Conservation (phyloP, 176 grass and related monocot genomes). For the Oryza australiensis region DNA sequence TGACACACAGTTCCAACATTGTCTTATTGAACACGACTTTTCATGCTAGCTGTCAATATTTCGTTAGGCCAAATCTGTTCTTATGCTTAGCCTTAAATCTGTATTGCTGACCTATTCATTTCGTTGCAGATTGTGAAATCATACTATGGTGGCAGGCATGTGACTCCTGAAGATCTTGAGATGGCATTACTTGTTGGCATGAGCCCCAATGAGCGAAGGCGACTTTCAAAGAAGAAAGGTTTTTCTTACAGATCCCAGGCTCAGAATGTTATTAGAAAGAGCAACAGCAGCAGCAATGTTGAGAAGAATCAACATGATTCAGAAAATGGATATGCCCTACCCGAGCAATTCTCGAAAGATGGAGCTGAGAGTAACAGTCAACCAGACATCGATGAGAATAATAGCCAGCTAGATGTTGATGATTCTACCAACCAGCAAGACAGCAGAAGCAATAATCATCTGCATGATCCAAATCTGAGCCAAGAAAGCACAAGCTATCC, state of each 20-base stretch:
- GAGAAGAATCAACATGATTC: constrained; percentile 37
- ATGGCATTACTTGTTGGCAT: constrained; percentile 82
- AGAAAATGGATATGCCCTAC: constrained; percentile 36
- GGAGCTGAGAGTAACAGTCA: constrained; percentile 23
- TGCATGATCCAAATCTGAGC: constrained; percentile 16
- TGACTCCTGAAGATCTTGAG: constrained; percentile 77
- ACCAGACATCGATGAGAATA: constrained; percentile 26
- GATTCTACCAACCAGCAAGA: neutral
- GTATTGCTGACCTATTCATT: constrained; percentile 10
- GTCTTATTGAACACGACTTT: constrained; percentile 8
- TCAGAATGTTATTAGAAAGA: constrained; percentile 50
- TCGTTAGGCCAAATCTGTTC: constrained; percentile 17
- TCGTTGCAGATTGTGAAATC: constrained; percentile 67
- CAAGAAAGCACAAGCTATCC: constrained; percentile 31
- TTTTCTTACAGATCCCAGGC: constrained; percentile 57
- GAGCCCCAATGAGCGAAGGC: constrained; percentile 80
- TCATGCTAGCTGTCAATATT: constrained; percentile 2
- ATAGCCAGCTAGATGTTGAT: constrained; percentile 17
- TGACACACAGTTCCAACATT: constrained; percentile 25
- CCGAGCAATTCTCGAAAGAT: constrained; percentile 28
- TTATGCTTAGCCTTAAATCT: constrained; percentile 14
- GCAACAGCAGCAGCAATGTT: constrained; percentile 22
- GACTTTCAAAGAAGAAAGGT: constrained; percentile 77
- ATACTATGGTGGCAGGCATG: constrained; percentile 84
- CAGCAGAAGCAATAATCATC: constrained; percentile 3